phyloP scores from a whole-genome alignment of 23 red algal species.

The Agarophyton chilense region DNA sequence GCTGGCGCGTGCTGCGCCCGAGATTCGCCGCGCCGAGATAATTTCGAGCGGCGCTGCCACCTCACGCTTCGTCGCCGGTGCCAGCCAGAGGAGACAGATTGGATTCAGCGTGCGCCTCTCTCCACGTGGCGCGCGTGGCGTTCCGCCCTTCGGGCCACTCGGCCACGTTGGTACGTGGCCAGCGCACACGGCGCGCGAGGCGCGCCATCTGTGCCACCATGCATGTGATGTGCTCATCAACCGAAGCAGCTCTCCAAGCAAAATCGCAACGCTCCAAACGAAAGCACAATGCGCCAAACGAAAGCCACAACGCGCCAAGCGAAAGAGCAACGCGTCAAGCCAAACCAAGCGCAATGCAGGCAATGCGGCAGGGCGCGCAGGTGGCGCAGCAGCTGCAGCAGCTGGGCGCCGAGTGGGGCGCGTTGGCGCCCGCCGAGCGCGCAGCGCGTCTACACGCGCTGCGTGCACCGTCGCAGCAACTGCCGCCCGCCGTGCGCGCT shows the following conservation, averaged over 20 bases:
- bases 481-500: background rate
- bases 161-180: background rate
- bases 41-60: background rate
- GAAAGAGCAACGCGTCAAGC: too few relatives aligned
- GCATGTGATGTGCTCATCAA: too few relatives aligned
- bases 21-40: background rate
- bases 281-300: too few relatives aligned
- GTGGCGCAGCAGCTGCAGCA: constrained; percentile 9
- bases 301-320: too few relatives aligned
- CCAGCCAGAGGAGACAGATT: background rate
- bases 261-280: too few relatives aligned
- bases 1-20: background rate
- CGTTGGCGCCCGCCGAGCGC: background rate
- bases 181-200: constrained; percentile 16
- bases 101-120: background rate
- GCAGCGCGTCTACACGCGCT: background rate
- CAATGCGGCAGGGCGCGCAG: constrained; percentile 1
- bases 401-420: background rate
- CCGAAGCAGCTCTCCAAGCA: too few relatives aligned
- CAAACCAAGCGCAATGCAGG: background rate
- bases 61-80: background rate
- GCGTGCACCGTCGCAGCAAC: background rate
- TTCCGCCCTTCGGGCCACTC: background rate
- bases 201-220: too few relatives aligned
- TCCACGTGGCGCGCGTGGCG: background rate